Percentiles rank a stretch among this genome's conserved stretches.
phyloP scores from a whole-genome alignment of 164 flowering plant species.

The Houttuynia cordata region DNA sequence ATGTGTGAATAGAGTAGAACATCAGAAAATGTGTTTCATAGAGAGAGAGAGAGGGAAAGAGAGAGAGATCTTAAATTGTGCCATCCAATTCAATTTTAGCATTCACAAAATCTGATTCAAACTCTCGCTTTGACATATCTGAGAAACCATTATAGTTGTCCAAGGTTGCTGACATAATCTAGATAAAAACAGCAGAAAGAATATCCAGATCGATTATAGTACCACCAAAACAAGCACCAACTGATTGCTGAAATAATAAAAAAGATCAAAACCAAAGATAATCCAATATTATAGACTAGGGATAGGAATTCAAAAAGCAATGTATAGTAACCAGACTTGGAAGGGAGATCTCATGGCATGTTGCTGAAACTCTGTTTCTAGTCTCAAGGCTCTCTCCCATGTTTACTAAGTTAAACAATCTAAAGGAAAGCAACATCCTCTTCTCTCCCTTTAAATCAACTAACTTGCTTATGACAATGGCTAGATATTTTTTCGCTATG shows the following conservation, averaged over 20 bases:
- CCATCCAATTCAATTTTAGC: constrained; percentile 22
- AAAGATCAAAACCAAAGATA: neutral
- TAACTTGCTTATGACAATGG: too few relatives aligned
- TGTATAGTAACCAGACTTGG: neutral
- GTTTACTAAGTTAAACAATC: too few relatives aligned
- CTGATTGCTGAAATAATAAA: neutral
- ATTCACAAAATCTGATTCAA: constrained; percentile 9
- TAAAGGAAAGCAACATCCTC: too few relatives aligned
- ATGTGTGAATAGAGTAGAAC: neutral
- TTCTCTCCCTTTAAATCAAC: too few relatives aligned
- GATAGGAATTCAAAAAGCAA: neutral
- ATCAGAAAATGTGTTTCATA: neutral
- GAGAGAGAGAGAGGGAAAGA: neutral
- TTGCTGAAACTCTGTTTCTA: too few relatives aligned
- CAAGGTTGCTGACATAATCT: constrained; percentile 68
- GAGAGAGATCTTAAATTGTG: constrained; percentile 26
- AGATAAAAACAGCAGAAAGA: constrained; percentile 9
- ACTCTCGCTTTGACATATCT: constrained; percentile 16
- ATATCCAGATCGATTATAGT: neutral
- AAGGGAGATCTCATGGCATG: neutral
- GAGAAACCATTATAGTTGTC: constrained; percentile 46
- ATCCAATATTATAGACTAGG: too few relatives aligned
- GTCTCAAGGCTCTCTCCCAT: too few relatives aligned
- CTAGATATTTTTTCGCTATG: too few relatives aligned
- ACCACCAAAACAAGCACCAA: neutral